These are phyloP conservation scores for Globisporangium recalcitrans DNA, from an alignment of 352 stramenopile species.

Conservation along the genomic window DNA sequence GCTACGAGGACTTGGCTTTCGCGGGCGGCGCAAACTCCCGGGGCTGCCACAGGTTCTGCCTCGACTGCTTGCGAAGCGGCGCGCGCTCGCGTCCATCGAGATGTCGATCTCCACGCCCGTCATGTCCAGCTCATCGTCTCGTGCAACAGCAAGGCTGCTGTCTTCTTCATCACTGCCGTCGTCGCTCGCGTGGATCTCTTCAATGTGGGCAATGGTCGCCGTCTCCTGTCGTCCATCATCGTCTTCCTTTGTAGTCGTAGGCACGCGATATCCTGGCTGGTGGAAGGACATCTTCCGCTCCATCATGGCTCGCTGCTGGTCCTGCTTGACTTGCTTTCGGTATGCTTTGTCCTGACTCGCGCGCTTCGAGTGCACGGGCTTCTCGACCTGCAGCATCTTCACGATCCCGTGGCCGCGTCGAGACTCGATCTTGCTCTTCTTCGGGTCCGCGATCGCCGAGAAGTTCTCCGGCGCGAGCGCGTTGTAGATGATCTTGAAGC, in stretches of 20 bases:
- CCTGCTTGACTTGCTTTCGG: slow-evolving; percentile 4
- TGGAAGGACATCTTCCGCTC: slow-evolving; percentile 11
- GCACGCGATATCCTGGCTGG: neutral
- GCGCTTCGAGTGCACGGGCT: slow-evolving; percentile 43
- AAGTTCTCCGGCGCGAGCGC: slow-evolving; percentile 41
- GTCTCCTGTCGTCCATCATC: neutral
- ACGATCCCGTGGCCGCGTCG: slow-evolving; percentile 49
- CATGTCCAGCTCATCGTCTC: slow-evolving; percentile 11
- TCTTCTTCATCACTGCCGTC: neutral
- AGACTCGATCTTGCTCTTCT: slow-evolving; percentile 79
- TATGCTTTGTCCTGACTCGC: slow-evolving; percentile 13
- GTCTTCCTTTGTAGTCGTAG: neutral
- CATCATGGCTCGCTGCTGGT: slow-evolving; percentile 10
- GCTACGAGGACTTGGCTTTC: slow-evolving; percentile 5
- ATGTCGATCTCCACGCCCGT: slow-evolving; percentile 20
- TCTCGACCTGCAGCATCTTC: slow-evolving; percentile 64
- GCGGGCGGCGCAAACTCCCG: slow-evolving; percentile 20
- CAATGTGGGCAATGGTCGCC: slow-evolving; percentile 11
- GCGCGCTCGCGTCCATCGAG: slow-evolving; percentile 3
- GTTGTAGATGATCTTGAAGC: slow-evolving; percentile 24
- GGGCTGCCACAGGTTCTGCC: slow-evolving; percentile 17
- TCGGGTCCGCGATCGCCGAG: slow-evolving; percentile 55
- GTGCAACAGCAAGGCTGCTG: neutral
- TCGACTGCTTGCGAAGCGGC: slow-evolving; percentile 10
- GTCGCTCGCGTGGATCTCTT: slow-evolving; percentile 13